phyloP scores from a whole-genome alignment of 1,284 basidiomycete species.

The Trametes pubescens region DNA sequence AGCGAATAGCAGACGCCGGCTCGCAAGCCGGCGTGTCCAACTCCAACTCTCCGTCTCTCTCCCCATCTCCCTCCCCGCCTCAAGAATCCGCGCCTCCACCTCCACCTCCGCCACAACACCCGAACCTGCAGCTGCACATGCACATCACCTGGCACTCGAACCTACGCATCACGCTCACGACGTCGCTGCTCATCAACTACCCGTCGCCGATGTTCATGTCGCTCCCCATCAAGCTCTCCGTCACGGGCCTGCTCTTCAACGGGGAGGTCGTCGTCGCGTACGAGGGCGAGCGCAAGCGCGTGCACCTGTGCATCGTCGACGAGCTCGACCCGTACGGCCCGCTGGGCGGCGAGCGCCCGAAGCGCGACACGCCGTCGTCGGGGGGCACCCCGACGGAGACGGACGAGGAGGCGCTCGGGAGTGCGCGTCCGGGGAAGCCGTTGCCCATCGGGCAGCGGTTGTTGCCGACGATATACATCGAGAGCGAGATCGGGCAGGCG shows the following conservation, averaged over 20 bases:
- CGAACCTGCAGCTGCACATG: slow-evolving; percentile 81
- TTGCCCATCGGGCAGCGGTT: slow-evolving; percentile 85
- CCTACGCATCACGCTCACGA: slow-evolving; percentile 85
- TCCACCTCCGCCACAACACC: slow-evolving; percentile 50
- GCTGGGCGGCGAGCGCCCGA: slow-evolving; percentile 57
- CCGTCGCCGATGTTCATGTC: slow-evolving; percentile 96
- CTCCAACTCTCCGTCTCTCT: neutral
- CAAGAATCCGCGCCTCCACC: slow-evolving; percentile 7
- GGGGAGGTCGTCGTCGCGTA: slow-evolving; percentile 93
- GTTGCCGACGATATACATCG: slow-evolving; percentile 92
- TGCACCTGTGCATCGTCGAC: slow-evolving; percentile 91
- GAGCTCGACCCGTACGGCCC: slow-evolving; percentile 85
- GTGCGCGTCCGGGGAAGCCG: slow-evolving; percentile 54
- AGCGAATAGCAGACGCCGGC: slow-evolving; percentile 15
- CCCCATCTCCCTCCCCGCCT: slow-evolving; percentile 9
- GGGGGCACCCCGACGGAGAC: slow-evolving; percentile 43
- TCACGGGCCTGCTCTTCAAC: slow-evolving; percentile 88
- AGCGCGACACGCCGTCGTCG: slow-evolving; percentile 50
- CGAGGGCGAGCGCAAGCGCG: slow-evolving; percentile 80
- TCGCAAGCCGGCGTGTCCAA: slow-evolving; percentile 12
- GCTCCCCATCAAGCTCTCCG: slow-evolving; percentile 90
- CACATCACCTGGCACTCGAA: slow-evolving; percentile 81
- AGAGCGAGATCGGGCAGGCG: slow-evolving; percentile 95
- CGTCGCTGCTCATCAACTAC: slow-evolving; percentile 95
- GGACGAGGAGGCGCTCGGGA: slow-evolving; percentile 49